Evolutionary conservation across 148 eudicot species (phyloP), one percentile per base, ranked within the genome.

Genomic region (Tetragonia tetragonoides): DNA sequence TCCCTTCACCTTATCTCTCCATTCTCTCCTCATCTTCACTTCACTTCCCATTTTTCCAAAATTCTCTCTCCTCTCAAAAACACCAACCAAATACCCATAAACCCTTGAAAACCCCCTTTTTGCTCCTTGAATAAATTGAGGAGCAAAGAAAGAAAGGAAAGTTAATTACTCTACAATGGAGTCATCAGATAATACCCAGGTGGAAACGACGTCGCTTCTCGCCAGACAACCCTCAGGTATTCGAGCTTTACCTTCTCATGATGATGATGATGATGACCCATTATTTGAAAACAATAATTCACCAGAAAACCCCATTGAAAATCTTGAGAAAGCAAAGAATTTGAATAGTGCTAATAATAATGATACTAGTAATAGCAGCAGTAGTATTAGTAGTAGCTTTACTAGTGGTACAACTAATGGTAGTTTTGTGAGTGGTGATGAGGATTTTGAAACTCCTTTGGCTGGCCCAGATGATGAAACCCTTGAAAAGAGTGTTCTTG

Each of bases 341-440:
- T 73, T 53, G 18, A 78, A 23, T 62, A 68, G 15, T 56, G 49
- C 18, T 75, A 81, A 69, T 60, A 70, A 53, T 16, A 66, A 24
- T 41, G 53, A 59, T 49, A 73, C 10, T n/a, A 37, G 54, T 15
- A 66, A 20, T 41, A 64, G 66, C 66, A 73, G 18, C 42, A 37
- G 34, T 74, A 62, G 75, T 63, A 82, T 69, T 61, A 68, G 17
- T 74, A 83, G 63, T 75, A 66, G 46, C 77, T 70, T 41, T 15
- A 56, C 9, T 69, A 72, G 78, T 68, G 73, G 83, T 44, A 51
- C 67, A 28, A 28, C 34, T 72, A 82, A 83, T 57, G 89, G 75
- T 68, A 87, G 84, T 69, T 89, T 83, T 75, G 78, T 79, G 77
- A 87, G 89, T 74, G 91, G 89, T 41, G 81, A 83, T 21, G 93